Base-by-base conservation (phyloP, 2,329 filamentous ascomycete genomes). In the Alternaria viburni region DNA sequence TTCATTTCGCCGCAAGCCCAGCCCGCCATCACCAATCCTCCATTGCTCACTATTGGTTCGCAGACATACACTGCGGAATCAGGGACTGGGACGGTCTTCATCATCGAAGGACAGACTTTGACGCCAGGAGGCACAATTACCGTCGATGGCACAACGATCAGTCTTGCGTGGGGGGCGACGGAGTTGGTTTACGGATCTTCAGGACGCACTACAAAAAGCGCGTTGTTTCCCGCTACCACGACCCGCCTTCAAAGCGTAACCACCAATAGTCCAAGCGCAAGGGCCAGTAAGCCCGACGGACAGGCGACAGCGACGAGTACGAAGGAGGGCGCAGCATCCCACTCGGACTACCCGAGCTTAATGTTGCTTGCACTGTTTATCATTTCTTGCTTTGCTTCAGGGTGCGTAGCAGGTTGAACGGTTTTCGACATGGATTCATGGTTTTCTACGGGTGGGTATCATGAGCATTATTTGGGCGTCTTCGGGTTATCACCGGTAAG, bases 191-290 rank as follows among this genome's bases (percentile, higher is more conserved):
- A 81, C 51, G 74, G 78, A 6, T 79, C 74, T 28, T 47, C 73
- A 6, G 74, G 76, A 5, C 74, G 73, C 17, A 74, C 68, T 19
- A 75, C 76, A 4, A 77, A 73, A 4, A 71, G 67, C 5, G 79
- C 77, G 0, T 67, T 83, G 11, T 81, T 82, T 62, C 80, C 81
- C 6, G 81, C 79, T 2, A 79, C 78, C 5, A 77, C 73, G 21
- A 79, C 78, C 1, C 62, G 59, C 36, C 54, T 45, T 6, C 59
- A 57, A 30, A 65, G 46, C 7, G 49, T 57, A 0, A 30, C 28
- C 5, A 70, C 69, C 1, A 21, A 19, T 4, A 56, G 62, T 6
- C 57, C 60, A 10, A 72, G 64, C 9, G 70, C 64, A 21, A 65
- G 72, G 6, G 60, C 66, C 19, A 66, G 65, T 54, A 59, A 61